Base-by-base conservation (phyloP, 495 filamentous ascomycete species). In the Aspergillus funiculosus region DNA sequence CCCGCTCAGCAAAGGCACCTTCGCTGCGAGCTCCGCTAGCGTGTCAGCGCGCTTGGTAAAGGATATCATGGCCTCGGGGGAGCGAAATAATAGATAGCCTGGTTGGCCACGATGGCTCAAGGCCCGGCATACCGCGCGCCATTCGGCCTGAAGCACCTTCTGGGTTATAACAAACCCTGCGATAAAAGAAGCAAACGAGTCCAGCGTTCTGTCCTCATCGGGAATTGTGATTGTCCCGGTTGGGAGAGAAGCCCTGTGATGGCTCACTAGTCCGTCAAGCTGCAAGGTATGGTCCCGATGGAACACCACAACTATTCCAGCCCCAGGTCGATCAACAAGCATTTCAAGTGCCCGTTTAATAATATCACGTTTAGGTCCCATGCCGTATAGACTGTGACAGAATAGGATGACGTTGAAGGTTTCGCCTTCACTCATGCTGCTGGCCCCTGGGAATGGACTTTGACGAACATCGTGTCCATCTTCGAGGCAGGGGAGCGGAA, bases 381-480 rank as follows among this genome's bases (percentile, higher is more conserved):
- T 74, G 58, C 76, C 74, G 51, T 84, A 79, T 72, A 81, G 75
- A 63, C 78, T 79, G 62, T 82, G 79, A 57, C 76, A 81, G 60
- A 82, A 79, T 40, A 82, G 57, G 44, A 84, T 60, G 51, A 80
- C 44, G 56, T 84, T 71, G 59, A 67, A 81, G 53, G 66, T 74
- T 46, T 70, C 57, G 45, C 61, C 58, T n/a, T n/a, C n/a, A n/a
- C n/a, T n/a, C n/a, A n/a, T n/a, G 20, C 43, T 41, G 39, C 39
- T 57, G 48, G 54, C 43, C 34, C 19, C 17, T 42, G 36, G 59
- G 54, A 80, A 80, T 49, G 72, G 69, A 24, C 39, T 54, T 57
- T 49, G 71, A 62, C 55, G 59, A 53, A 82, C 73, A 3, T 61
- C 41, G 6, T 74, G 68, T 30, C 52, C 48, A 35, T 36, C 53